These are phyloP conservation scores for Urtica urens DNA, from an alignment of 306 rosid genomes.

Conservation along the genomic window DNA sequence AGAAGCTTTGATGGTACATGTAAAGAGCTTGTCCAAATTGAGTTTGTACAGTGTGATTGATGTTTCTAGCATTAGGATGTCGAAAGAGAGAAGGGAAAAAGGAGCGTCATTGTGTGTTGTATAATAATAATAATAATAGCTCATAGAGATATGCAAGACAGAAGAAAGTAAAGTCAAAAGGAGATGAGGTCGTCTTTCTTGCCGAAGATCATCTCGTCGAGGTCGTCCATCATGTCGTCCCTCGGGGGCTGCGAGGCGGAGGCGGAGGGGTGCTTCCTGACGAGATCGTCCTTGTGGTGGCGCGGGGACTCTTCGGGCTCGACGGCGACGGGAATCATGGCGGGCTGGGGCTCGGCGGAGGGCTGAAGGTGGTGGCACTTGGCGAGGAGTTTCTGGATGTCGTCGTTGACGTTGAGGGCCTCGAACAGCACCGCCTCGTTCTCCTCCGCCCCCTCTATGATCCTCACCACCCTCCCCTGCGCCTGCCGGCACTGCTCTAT, in stretches of 20 bases:
- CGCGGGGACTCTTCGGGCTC: slow-evolving; percentile 91
- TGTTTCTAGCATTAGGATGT: too few species aligned
- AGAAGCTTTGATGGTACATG: too few species aligned
- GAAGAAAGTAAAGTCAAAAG: slow-evolving; percentile 49
- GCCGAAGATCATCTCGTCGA: slow-evolving; percentile 97
- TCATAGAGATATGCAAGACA: too few species aligned
- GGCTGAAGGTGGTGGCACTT: slow-evolving; percentile 72
- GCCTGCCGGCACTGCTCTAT: slow-evolving; percentile 78
- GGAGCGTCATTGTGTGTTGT: too few species aligned
- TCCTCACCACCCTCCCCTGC: slow-evolving; percentile 52
- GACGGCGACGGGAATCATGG: slow-evolving; percentile 91
- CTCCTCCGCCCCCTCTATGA: slow-evolving; percentile 76
- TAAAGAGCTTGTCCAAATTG: too few species aligned
- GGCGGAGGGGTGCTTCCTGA: slow-evolving; percentile 64
- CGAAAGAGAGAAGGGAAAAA: too few species aligned
- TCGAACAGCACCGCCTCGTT: slow-evolving; percentile 91
- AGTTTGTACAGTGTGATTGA: too few species aligned
- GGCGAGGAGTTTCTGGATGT: slow-evolving; percentile 71
- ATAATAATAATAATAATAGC: too few species aligned
- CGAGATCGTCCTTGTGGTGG: slow-evolving; percentile 45
- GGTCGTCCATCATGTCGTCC: slow-evolving; percentile 98
- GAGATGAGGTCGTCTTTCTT: slow-evolving; percentile 84
- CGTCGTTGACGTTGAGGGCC: slow-evolving; percentile 89
- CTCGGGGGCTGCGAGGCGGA: slow-evolving; percentile 40
- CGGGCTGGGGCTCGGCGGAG: slow-evolving; percentile 63